Conservation (phyloP, 202 grass and related monocot species). For the Zizania palustris region DNA sequence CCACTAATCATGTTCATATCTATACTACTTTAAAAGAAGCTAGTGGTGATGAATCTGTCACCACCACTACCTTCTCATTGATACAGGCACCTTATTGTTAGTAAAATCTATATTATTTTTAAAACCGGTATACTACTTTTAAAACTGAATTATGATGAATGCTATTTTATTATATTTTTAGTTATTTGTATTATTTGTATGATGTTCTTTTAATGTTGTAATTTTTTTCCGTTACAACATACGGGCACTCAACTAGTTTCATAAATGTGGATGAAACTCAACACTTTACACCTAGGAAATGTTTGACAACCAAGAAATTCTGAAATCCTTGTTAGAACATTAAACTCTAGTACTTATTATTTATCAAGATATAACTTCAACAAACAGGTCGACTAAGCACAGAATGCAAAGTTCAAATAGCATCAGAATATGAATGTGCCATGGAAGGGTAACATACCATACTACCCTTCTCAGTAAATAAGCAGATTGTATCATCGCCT, state of each 20-base stretch:
- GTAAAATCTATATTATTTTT: too few relatives aligned
- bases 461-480: constrained; percentile 67
- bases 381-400: background rate
- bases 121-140: too few relatives aligned
- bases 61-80: too few relatives aligned
- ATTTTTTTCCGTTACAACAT: too few relatives aligned
- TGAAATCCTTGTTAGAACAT: constrained; percentile 8
- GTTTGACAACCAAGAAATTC: background rate
- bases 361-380: constrained; percentile 4
- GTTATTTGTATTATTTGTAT: too few relatives aligned
- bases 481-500: constrained; percentile 74
- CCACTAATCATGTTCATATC: background rate
- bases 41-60: too few relatives aligned
- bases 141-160: too few relatives aligned
- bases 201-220: too few relatives aligned
- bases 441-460: constrained; percentile 48
- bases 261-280: background rate
- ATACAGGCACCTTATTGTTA: too few relatives aligned
- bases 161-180: too few relatives aligned
- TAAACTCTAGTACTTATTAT: constrained; percentile 12
- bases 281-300: constrained; percentile 13
- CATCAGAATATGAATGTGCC: constrained; percentile 1
- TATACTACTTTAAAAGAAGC: too few relatives aligned
- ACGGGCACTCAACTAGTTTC: too few relatives aligned
- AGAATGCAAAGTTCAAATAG: constrained; percentile 19